Evolutionary conservation across 129 eudicot genomes (phyloP).

Genomic region (Daucus carota): DNA sequence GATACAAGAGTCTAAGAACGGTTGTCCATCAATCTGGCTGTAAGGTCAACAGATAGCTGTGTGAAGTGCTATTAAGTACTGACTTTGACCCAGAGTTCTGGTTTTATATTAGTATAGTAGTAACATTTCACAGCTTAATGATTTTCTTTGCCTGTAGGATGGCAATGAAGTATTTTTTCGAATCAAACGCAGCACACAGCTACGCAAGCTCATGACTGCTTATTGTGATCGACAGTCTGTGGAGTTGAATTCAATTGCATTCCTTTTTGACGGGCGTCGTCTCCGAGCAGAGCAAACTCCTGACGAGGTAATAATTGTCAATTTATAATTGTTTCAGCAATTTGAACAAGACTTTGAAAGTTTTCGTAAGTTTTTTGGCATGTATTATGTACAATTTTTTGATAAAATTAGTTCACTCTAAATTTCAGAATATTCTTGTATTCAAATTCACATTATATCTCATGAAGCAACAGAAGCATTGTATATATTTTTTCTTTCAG

Average conservation of each 20-base stretch:
- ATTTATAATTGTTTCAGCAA: background rate
- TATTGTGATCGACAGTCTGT: slow-evolving; percentile 45
- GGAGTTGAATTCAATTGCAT: slow-evolving; percentile 36
- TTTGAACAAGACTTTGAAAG: background rate
- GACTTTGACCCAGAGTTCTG: background rate
- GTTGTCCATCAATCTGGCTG: background rate
- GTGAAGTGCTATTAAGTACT: background rate
- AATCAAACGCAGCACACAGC: slow-evolving; percentile 43
- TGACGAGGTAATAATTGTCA: slow-evolving; percentile 26
- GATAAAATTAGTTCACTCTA: background rate
- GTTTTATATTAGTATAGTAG: background rate
- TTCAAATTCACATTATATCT: background rate
- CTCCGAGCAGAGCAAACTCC: slow-evolving; percentile 51
- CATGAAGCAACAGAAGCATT: no score
- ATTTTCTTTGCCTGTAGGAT: slow-evolving; percentile 24
- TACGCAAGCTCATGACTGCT: slow-evolving; percentile 47
- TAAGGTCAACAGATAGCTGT: background rate
- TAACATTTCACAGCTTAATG: no score
- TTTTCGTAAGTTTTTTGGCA: background rate
- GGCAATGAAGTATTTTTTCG: slow-evolving; percentile 44
- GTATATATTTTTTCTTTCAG: background rate
- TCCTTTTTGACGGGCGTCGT: slow-evolving; percentile 52
- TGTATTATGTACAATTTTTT: background rate
- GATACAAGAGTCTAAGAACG: background rate
- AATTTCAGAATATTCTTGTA: background rate